Evolutionary conservation across 148 eudicot genomes (phyloP), one percentile per base, ranked within the genome.

Genomic region (Cornus kousa): DNA sequence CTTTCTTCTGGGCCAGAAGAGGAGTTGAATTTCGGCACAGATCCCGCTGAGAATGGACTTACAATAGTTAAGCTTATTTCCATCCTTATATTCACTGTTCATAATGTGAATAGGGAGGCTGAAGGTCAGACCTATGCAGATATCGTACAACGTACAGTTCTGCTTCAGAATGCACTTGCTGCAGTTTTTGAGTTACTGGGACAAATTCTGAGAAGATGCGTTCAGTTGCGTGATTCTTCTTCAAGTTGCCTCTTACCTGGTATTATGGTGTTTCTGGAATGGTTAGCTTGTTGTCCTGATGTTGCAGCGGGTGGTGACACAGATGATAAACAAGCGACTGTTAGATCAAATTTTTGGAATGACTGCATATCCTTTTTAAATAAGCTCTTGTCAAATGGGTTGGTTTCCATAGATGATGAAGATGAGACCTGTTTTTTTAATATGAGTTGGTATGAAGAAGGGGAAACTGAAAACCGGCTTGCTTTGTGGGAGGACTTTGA

Each of bases 401-500:
- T 74, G 78, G 79, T 70, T 32, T 68, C 74, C 23, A 67, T 77
- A 59, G 88, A 86, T 48, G 88, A 86, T 77, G 87, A 84, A 62
- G 90, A 87, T 75, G 92, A 86, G 70, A 62, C 83, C 60, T 87
- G 87, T 76, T 89, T 89, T 76, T 82, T 83, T 28, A 84, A 84
- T 84, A 87, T 84, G 89, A 79, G 80, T 84, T 79, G 73, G 77
- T 89, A 87, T 76, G 86, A 85, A n/a, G 92, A 89, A 81, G 90
- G 87, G 68, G 87, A 79, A 48, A 82, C 70, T 60, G 92, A 86
- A 70, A 82, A 79, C 65, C 85, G 72, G 80, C 78, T 80, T 79
- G 92, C 90, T 66, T 81, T 89, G 70, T 86, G 82, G 77, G 92
- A 87, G 75, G 92, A 89, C 85, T 86, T 89, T 60, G 92, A 89